A percentile compares a stretch with the other conserved stretches of the same genome.
phyloP scores from a whole-genome alignment of 2,329 filamentous ascomycete species.

The Monosporascus sp. region DNA sequence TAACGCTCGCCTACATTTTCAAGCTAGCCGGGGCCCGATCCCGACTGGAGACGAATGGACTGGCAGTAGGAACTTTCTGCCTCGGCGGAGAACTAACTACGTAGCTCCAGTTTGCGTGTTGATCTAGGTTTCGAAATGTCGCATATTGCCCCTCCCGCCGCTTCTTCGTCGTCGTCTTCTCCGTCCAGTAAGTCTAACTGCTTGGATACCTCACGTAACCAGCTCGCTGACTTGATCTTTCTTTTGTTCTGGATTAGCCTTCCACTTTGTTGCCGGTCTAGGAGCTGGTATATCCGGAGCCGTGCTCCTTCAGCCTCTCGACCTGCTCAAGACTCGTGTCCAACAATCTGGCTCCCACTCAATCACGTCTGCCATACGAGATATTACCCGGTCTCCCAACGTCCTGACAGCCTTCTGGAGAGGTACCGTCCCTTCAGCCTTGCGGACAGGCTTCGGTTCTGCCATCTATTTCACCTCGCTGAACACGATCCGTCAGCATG shows the following conservation, averaged over 20 bases:
- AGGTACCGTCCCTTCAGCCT: slow-evolving; percentile 84
- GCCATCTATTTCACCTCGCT: slow-evolving; percentile 91
- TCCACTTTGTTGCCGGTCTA: slow-evolving; percentile 86
- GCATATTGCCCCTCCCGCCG: slow-evolving; percentile 8
- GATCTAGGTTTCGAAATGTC: slow-evolving; percentile 13
- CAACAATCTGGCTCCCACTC: slow-evolving; percentile 76
- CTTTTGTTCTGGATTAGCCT: slow-evolving; percentile 43
- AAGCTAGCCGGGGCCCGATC: too few relatives aligned
- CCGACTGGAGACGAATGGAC: slow-evolving; percentile 7
- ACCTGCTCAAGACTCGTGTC: slow-evolving; percentile 92
- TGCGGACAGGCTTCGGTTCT: slow-evolving; percentile 87
- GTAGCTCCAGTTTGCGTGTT: too few relatives aligned
- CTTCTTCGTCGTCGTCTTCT: slow-evolving; percentile 15
- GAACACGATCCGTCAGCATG: slow-evolving; percentile 71
- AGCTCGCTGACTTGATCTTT: neutral
- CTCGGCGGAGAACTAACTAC: slow-evolving; percentile 7
- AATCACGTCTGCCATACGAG: slow-evolving; percentile 61
- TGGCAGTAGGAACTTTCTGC: slow-evolving; percentile 11
- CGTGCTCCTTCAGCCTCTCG: slow-evolving; percentile 86
- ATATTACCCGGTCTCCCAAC: slow-evolving; percentile 61
- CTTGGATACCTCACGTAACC: too few relatives aligned
- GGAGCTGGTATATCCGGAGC: slow-evolving; percentile 83
- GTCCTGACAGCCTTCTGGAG: slow-evolving; percentile 75
- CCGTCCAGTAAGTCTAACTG: slow-evolving; percentile 6
- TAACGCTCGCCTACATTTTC: too few relatives aligned